These are phyloP conservation scores for Anisodus acutangulus DNA, from an alignment of 257 asterid species.

Conservation along the genomic window DNA sequence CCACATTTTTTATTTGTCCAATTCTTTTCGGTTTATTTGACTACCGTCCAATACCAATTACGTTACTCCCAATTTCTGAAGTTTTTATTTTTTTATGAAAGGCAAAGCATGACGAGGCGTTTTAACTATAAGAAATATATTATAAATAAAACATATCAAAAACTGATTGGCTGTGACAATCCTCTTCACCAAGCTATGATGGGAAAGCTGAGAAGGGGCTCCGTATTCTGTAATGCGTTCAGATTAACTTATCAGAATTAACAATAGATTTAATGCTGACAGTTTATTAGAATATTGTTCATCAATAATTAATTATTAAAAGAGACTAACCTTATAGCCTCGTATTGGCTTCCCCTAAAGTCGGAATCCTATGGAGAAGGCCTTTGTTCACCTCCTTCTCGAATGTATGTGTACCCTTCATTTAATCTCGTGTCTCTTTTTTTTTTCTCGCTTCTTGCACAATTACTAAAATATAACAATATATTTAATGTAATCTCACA, in stretches of 20 bases:
- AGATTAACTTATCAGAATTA: neutral
- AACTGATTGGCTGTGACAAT: neutral
- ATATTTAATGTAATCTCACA: no score
- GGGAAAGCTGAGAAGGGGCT: slow-evolving; percentile 27
- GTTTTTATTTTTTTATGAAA: no score
- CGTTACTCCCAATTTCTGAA: no score
- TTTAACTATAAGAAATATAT: no score
- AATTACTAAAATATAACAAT: no score
- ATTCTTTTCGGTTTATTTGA: neutral
- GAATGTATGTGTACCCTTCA: slow-evolving; percentile 6
- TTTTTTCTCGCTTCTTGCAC: no score
- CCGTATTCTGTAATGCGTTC: neutral
- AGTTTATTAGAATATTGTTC: slow-evolving; percentile 27
- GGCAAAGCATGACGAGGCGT: no score
- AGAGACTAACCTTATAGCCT: slow-evolving; percentile 35
- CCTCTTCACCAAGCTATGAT: neutral
- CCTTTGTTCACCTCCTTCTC: slow-evolving; percentile 23
- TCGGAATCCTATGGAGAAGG: slow-evolving; percentile 47
- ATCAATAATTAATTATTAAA: slow-evolving; percentile 47
- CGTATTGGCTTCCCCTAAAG: slow-evolving; percentile 35
- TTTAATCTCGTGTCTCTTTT: neutral
- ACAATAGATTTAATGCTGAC: neutral
- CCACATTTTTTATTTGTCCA: slow-evolving; percentile 34
- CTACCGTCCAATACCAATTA: neutral
- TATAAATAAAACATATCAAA: neutral